Base-by-base conservation (phyloP, 164 flowering plant species). In the Dillenia turbinata region DNA sequence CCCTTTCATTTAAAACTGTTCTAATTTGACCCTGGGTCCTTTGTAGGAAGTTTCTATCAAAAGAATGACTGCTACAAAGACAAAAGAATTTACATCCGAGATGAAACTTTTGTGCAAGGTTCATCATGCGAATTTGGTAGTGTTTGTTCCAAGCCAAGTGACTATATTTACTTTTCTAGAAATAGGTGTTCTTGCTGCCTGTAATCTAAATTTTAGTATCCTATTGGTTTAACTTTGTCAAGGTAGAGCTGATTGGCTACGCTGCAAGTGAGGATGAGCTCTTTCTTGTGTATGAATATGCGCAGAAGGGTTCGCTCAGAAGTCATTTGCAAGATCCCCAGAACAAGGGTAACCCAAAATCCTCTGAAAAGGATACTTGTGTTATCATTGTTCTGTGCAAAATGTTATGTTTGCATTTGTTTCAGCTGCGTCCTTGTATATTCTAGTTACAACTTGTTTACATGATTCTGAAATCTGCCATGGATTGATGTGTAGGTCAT, bases 191-290 rank as follows among this genome's bases (percentile, higher is more conserved):
- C 47, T 33, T 56, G 24, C 57, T 60, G 60, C 64, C 16, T 3
- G 43, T 22, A 61, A 52, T 12, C 57, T 52, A 57, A 64, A 72
- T 22, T 46, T 54, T 74, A 74, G 77, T 77, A 72, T 73, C 69
- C 66, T 33, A n/a, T 63, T 73, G 47, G 26, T 69, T 79, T 82
- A 12, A 73, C 61, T 76, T 76, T 87, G 72, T 87, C 82, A 86
- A 92, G 98, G 98, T 93, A 78, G 98, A 93, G 73, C 70, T 93
- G 86, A 85, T 93, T 75, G 98, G 98, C 62, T 90, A 87, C 76
- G 92, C 96, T 2, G 90, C 96, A 22, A 85, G 77, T 53, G 77
- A 74, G 63, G 92, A 86, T 54, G 96, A 92, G 68, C 88, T 92
- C 54, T 88, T 90, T 70, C 87, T 92, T 47, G 75, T 90, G 47